Evolutionary conservation across 2,329 filamentous ascomycete species (phyloP), one percentile per base, ranked within the genome.

Genomic region (Fusarium hostae): DNA sequence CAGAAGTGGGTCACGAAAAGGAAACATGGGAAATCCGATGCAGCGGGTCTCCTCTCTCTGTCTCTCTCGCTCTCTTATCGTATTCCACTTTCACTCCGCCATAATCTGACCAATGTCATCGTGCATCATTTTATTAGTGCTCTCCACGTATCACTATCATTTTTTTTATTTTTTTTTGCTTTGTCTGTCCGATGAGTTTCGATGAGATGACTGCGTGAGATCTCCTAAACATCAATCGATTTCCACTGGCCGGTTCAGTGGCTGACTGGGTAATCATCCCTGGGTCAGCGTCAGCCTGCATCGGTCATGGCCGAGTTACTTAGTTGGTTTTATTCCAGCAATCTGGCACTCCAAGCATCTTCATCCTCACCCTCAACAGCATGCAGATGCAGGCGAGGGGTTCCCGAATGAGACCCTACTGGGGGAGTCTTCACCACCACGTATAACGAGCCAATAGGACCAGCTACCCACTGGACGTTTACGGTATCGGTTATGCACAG

Each of bases 281-380:
- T 55, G 39, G 30, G 40, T 24, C 28, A 50, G 45, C 28, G 51
- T 72, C 71, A 75, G 71, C 65, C 58, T 61, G 73, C 73, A 74
- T 73, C 75, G 75, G 75, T 58, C 62, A 77, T 74, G 71, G 52
- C 73, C 75, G 75, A 74, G 43, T 65, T 60, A 56, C 41, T 34
- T 39, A n/a, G 15, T 32, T 50, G 37, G 62, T 59, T 71, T 62
- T 69, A 60, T 67, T 72, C 70, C 65, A 72, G 70, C 60, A 60
- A 66, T 54, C 44, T 70, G 68, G 72, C 69, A 65, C 64, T 72
- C 54, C 66, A 66, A 66, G 60, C 45, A 62, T 47, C 39, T 45
- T 44, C 37, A 66, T 24, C 47, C 47, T 51, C 30, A n/a, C 48
- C 45, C 32, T 39, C 22, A 26, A 39, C n/a, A 52, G 32, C 48